phyloP scores from a whole-genome alignment of 305 asterid genomes.

The Ajuga reptans region DNA sequence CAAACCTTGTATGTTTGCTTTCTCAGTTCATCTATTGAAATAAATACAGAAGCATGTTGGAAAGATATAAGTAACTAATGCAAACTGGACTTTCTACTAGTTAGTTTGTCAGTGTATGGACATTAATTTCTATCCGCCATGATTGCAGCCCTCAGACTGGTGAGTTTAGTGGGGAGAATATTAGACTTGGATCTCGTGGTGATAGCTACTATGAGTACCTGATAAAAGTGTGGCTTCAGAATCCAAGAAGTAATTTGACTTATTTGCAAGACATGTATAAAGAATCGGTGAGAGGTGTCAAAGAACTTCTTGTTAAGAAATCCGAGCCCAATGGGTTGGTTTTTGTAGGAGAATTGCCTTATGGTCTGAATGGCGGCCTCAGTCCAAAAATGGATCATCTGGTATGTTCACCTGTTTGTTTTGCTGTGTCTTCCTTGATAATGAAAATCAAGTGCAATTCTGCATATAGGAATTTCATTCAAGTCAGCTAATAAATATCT shows the following conservation, averaged over 20 bases:
- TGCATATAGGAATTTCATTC: not conserved
- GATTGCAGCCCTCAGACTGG: conserved; percentile 80
- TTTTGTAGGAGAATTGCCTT: conserved; percentile 88
- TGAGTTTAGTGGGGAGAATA: conserved; percentile 77
- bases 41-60: not conserved
- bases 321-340: conserved; percentile 79
- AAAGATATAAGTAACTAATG: not conserved
- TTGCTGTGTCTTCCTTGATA: conserved; percentile 2
- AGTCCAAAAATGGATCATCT: conserved; percentile 99
- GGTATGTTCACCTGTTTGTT: conserved; percentile 39
- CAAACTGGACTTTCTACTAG: not conserved
- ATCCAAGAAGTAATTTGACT: conserved; percentile 50
- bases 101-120: conserved; percentile 16
- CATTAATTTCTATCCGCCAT: conserved; percentile 25
- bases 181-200: conserved; percentile 96
- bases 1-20: not conserved
- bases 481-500: not conserved
- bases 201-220: conserved; percentile 98
- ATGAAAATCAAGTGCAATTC: conserved; percentile 5
- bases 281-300: conserved; percentile 85
- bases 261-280: conserved; percentile 74
- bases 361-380: conserved; percentile 59
- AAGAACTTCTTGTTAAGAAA: conserved; percentile 70
- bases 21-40: not conserved
- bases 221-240: conserved; percentile 89